Conservation (phyloP, 106 monocot species). For the Alisma plantagoaquatica region DNA sequence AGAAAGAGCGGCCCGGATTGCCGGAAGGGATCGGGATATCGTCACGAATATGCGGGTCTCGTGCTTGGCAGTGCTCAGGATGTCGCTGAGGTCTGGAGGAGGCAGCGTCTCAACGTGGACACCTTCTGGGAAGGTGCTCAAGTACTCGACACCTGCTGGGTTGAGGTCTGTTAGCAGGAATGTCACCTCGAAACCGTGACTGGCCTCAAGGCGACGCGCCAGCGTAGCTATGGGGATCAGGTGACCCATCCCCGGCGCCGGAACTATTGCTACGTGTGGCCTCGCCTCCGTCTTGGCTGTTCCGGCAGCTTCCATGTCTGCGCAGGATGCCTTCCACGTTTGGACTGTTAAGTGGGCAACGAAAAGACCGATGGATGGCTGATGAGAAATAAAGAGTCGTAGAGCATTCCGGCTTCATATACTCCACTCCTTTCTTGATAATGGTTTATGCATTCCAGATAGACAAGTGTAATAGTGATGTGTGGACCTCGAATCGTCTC, state of each 20-base stretch:
- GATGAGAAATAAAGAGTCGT: too few relatives aligned
- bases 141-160: slow-evolving; percentile 19
- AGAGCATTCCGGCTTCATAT: too few relatives aligned
- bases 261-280: slow-evolving; percentile 27
- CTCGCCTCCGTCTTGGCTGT: too few relatives aligned
- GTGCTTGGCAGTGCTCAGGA: slow-evolving; percentile 17
- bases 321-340: too few relatives aligned
- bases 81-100: slow-evolving; percentile 22
- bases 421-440: too few relatives aligned
- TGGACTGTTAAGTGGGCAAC: too few relatives aligned
- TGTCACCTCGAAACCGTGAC: slow-evolving; percentile 31
- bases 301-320: too few relatives aligned
- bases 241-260: slow-evolving; percentile 45
- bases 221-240: slow-evolving; percentile 22
- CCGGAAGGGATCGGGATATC: slow-evolving; percentile 22
- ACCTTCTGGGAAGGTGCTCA: slow-evolving; percentile 23
- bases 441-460: too few relatives aligned
- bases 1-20: slow-evolving; percentile 21
- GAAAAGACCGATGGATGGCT: too few relatives aligned
- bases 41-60: slow-evolving; percentile 18
- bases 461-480: too few relatives aligned
- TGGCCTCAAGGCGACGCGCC: slow-evolving; percentile 20
- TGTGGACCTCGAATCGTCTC: too few relatives aligned
- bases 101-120: slow-evolving; percentile 33
- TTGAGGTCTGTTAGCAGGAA: slow-evolving; percentile 22